Base-by-base conservation (phyloP, 2,329 filamentous ascomycete genomes). In the Xylariaceae sp. region DNA sequence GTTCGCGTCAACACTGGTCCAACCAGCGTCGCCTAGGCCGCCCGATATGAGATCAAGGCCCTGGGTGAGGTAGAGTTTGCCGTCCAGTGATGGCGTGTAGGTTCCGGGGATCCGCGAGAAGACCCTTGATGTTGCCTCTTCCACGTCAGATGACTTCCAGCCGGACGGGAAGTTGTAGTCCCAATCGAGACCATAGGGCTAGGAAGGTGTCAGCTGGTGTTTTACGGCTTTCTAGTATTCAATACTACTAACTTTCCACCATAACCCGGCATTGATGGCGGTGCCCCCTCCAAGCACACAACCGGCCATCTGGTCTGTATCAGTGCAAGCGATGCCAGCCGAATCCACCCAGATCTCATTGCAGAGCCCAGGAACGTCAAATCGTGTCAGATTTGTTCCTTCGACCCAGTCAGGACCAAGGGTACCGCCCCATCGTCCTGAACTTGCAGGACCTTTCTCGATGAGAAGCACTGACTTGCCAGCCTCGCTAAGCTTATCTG, bases 21-120 rank as follows among this genome's bases (percentile, higher is more conserved):
- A 90, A 6, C 85, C 85, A 12, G 78, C 77, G 6, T 75, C 73
- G 35, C 71, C 71, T 9, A 90, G 75, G 5, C 84, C 86, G 48
- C 73, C 71, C 11, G 80, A 75, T 4, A 90, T 72, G 30, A 87
- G 75, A 48, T 84, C 73, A 66, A 83, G 89, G 3, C 85, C 83
- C 56, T 85, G 76, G 56, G 85, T 81, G n/a, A 83, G 76, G 70
- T 89, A 89, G 30, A 80, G 75, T 65, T 83, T 75, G 46, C 83
- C 83, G 64, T 91, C 86, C 62, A 74, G 73, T 0, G 85, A 89
- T 0, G 87, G 86, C 44, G 74, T 73, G 45, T 80, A 80, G 0
- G 85, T 89, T 34, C 86, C 86, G 0, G 85, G 85, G 58, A 89
- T 89, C n/a, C 85, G 79, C 37, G 75, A 72, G 67, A 89, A 90